Percentiles rank a stretch among this genome's conserved stretches.
These are phyloP conservation scores for Ceratobasidium sp. DNA, from an alignment of 1,284 basidiomycete species.

Conservation along the genomic window DNA sequence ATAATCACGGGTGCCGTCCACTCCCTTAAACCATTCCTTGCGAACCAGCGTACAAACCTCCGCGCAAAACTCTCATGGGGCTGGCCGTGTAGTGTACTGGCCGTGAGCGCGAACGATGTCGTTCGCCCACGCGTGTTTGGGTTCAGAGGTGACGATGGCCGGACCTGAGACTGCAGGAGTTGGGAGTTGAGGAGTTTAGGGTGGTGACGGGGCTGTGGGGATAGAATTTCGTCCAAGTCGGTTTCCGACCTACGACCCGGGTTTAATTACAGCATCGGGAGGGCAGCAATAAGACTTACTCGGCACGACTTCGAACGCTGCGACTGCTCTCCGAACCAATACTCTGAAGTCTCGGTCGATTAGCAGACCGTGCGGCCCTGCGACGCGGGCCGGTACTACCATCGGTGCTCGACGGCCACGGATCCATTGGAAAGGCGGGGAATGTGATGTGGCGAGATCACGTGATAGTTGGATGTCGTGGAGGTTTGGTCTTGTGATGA, in stretches of 20 bases:
- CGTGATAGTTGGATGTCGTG: not conserved
- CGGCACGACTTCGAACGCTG: constrained; percentile 50
- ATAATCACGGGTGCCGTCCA: constrained; percentile 69
- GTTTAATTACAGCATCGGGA: constrained; percentile 13
- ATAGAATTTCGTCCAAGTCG: constrained; percentile 60
- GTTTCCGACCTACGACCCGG: constrained; percentile 49
- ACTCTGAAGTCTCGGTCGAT: constrained; percentile 32
- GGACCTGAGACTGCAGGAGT: constrained; percentile 61
- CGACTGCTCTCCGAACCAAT: constrained; percentile 26
- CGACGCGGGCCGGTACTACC: constrained; percentile 21
- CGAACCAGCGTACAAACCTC: constrained; percentile 80
- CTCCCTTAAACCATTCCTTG: constrained; percentile 67
- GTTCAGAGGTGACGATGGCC: constrained; percentile 52
- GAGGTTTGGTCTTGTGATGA: not conserved
- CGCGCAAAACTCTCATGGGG: constrained; percentile 64
- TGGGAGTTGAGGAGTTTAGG: constrained; percentile 69
- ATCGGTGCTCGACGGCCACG: constrained; percentile 19
- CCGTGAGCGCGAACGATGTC: constrained; percentile 53
- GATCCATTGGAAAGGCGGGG: constrained; percentile 23
- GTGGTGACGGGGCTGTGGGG: constrained; percentile 67
- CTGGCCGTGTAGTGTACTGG: constrained; percentile 53
- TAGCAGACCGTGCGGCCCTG: not conserved
- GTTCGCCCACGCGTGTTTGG: constrained; percentile 44
- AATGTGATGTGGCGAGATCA: constrained; percentile 30
- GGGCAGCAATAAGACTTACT: constrained; percentile 47